A percentile compares a stretch with the other conserved stretches of the same genome.
Conservation (phyloP, 2,329 filamentous ascomycete species). For the Exophiala alcalophila region DNA sequence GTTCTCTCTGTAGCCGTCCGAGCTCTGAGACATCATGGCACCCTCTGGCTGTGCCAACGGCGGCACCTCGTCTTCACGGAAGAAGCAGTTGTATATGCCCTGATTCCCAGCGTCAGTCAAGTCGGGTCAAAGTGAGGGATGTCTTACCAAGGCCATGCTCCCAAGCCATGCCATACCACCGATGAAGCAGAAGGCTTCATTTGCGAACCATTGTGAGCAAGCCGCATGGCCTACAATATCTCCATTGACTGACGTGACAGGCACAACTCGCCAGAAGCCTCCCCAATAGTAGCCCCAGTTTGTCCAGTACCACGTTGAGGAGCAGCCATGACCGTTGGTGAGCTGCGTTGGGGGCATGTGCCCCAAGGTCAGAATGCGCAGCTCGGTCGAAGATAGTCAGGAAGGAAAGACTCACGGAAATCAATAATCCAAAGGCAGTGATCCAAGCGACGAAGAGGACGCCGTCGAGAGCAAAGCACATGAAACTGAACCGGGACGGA, state of each 20-base stretch:
- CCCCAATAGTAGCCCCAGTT: constrained; percentile 17
- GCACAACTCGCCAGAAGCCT: constrained; percentile 6
- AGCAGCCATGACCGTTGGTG: constrained; percentile 3
- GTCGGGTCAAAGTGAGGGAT: too few species aligned
- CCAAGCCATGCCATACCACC: constrained; percentile 5
- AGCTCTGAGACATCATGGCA: too few species aligned
- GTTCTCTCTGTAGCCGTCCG: too few species aligned
- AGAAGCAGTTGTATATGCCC: too few species aligned
- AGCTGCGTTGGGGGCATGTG: not conserved
- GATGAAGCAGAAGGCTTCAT: constrained; percentile 9
- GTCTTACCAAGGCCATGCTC: too few species aligned
- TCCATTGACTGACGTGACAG: not conserved
- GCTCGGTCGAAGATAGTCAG: not conserved
- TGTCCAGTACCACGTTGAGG: constrained; percentile 12
- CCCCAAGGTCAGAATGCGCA: too few species aligned
- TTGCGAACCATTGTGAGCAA: constrained; percentile 7
- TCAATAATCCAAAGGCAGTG: constrained; percentile 10
- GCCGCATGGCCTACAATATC: not conserved
- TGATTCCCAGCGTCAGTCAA: too few species aligned
- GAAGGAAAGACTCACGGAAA: constrained; percentile 6
- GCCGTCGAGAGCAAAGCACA: constrained; percentile 8
- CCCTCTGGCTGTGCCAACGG: too few species aligned
- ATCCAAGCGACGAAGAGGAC: constrained; percentile 14
- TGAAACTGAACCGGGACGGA: constrained; percentile 7
- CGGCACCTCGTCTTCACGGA: too few species aligned